phyloP scores from a whole-genome alignment of 139 green algal genomes.

The Chlorella sp. region DNA sequence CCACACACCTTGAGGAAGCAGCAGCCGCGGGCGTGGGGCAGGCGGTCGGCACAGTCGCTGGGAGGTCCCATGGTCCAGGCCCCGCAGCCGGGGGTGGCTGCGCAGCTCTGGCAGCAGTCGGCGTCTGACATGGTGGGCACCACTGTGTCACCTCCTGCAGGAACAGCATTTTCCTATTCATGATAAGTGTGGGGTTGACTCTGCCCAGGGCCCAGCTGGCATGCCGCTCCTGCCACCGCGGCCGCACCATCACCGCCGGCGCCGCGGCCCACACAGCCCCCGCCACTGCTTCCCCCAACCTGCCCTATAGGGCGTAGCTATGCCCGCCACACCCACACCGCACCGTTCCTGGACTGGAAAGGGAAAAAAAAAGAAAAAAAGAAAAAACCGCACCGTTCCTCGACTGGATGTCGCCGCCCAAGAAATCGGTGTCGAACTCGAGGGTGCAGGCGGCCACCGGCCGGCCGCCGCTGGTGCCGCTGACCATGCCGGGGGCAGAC shows the following conservation, averaged over 20 bases:
- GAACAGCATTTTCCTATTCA: too few relatives aligned
- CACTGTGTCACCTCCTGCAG: not conserved
- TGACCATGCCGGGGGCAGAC: not conserved
- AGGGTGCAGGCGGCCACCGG: not conserved
- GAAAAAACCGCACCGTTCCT: not conserved
- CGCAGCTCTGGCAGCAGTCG: slow-evolving; percentile 23
- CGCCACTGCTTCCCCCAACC: too few relatives aligned
- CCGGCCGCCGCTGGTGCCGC: not conserved
- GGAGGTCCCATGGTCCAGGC: slow-evolving; percentile 22
- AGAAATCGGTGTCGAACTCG: slow-evolving; percentile 14
- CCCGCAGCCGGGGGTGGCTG: not conserved
- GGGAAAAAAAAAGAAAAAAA: too few relatives aligned
- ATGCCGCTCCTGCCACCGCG: too few relatives aligned
- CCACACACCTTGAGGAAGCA: slow-evolving; percentile 29
- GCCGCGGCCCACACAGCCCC: too few relatives aligned
- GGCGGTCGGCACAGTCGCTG: not conserved
- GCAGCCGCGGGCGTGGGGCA: not conserved
- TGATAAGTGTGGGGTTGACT: too few relatives aligned
- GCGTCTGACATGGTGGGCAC: slow-evolving; percentile 11
- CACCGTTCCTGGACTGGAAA: too few relatives aligned
- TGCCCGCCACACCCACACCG: too few relatives aligned
- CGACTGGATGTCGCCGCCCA: not conserved
- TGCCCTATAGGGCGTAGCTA: too few relatives aligned
- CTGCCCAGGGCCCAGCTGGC: too few relatives aligned
- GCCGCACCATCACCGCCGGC: too few relatives aligned